Evolutionary conservation across 2,329 filamentous ascomycete genomes (phyloP), one percentile per base, ranked within the genome.

Genomic region (Colletotrichum lentis): DNA sequence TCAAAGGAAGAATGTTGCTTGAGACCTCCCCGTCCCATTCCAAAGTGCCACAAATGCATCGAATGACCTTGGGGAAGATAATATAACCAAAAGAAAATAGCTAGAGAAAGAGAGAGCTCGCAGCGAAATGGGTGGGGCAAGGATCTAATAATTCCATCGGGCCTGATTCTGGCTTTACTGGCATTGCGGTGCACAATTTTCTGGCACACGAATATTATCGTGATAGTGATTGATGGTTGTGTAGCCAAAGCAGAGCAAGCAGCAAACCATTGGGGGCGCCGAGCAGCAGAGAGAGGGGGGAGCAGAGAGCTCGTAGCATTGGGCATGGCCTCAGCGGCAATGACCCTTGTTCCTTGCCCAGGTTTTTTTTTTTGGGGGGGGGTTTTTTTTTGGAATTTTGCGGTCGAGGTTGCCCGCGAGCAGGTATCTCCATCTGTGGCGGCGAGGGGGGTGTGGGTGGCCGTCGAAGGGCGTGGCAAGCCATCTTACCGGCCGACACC

Each of bases 271-370:
- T 24, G 24, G 24, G 24, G 24, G 62, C 44, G 44, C 27, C 59
- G 54, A 46, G 37, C 39, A 39, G n/a, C 47, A 44, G n/a, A 58
- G 56, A 46, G 24, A 44, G 41, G 31, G 14, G 35, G 27, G 22
- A 44, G 24, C 35, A 52, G 47, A 22, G 27, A 57, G 20, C 47
- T 46, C 39, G 31, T 16, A 50, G 47, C 35, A 57, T 44, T 52
- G 43, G 46, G 20, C 22, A 41, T 37, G 61, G 53, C 6, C 57
- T 44, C 44, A 53, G 8, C 46, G 22, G 12, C 24, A 31, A 27
- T 22, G 22, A 59, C 31, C 63, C 67, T 53, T 68, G 63, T 52
- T 61, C 67, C 67, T 41, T 67, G 67, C 67, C 24, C 58, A 54
- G 49, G 35, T 53, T 69, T 61, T 59, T 53, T 69, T 61, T 59